Conservation (phyloP, 2,329 filamentous ascomycete genomes). For the Paecilomyces niveus region DNA sequence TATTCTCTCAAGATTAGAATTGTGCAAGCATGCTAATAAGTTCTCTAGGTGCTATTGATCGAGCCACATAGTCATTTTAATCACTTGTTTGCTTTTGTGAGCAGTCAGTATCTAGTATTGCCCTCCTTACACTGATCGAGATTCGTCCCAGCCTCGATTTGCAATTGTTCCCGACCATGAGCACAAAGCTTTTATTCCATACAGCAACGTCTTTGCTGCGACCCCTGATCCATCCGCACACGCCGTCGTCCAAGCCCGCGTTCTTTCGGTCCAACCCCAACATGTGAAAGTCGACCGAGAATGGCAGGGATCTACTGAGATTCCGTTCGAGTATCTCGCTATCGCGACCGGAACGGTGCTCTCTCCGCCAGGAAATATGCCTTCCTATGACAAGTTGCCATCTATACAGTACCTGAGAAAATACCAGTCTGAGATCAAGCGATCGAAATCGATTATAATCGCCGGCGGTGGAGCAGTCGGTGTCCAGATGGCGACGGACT, state of each 20-base stretch:
- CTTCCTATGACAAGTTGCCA: conserved; percentile 23
- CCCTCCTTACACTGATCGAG: background rate
- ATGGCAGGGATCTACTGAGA: conserved; percentile 23
- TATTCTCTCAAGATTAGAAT: conserved; percentile 14
- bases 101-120: background rate
- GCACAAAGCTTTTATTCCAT: conserved; percentile 30
- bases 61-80: conserved; percentile 31
- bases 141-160: conserved; percentile 20
- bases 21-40: background rate
- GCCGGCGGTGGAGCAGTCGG: conserved; percentile 45
- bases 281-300: conserved; percentile 26
- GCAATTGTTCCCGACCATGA: conserved; percentile 27
- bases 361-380: conserved; percentile 26
- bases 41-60: conserved; percentile 21
- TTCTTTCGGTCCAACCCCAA: conserved; percentile 19
- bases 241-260: conserved; percentile 24
- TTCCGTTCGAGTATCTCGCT: conserved; percentile 27
- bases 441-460: conserved; percentile 25
- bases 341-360: conserved; percentile 27
- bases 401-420: conserved; percentile 25
- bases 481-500: conserved; percentile 45
- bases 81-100: conserved; percentile 29
- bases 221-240: conserved; percentile 16
- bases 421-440: conserved; percentile 23
- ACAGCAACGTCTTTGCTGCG: conserved; percentile 22